A percentile compares a stretch with the other conserved stretches of the same genome.
These are phyloP conservation scores for Moesziomyces antarcticus DNA, from an alignment of 1,284 basidiomycete genomes.

Conservation along the genomic window DNA sequence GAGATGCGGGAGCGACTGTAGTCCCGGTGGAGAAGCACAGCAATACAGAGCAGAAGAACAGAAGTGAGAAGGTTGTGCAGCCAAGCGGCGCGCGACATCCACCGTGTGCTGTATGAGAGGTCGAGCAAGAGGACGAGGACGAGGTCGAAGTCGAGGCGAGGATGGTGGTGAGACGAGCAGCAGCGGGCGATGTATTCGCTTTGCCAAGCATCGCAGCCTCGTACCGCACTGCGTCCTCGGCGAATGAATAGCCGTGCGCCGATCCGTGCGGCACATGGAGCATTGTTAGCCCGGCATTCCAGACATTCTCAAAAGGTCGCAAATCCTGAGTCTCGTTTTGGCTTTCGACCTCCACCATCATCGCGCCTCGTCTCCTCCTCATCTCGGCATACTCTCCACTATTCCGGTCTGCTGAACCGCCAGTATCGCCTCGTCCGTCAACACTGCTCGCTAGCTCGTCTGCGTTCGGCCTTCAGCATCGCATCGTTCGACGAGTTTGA, in stretches of 20 bases:
- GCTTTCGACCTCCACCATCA: conserved; percentile 5
- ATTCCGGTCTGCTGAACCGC: not conserved
- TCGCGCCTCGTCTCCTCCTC: too few species aligned
- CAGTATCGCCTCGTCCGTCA: not conserved
- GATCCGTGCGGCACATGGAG: too few species aligned
- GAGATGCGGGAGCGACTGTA: conserved; percentile 1
- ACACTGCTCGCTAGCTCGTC: not conserved
- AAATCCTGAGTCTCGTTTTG: not conserved
- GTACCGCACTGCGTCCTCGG: too few species aligned
- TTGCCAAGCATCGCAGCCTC: too few species aligned
- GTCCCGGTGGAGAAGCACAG: conserved; percentile 27
- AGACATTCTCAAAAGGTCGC: too few species aligned
- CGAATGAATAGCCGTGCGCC: too few species aligned
- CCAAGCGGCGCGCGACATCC: conserved; percentile 12
- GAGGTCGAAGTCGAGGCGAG: not conserved
- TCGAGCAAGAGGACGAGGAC: not conserved
- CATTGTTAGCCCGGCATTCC: too few species aligned
- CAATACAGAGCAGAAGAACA: conserved; percentile 23
- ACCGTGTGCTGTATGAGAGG: not conserved
- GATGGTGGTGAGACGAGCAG: too few species aligned
- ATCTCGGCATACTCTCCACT: not conserved
- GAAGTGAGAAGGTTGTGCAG: conserved; percentile 35
- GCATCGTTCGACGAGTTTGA: conserved; percentile 10
- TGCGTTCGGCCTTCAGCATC: conserved; percentile 7
- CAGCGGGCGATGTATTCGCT: too few species aligned